Conservation (phyloP, 768 basidiomycete species). For the Artomyces pyxidatus region DNA sequence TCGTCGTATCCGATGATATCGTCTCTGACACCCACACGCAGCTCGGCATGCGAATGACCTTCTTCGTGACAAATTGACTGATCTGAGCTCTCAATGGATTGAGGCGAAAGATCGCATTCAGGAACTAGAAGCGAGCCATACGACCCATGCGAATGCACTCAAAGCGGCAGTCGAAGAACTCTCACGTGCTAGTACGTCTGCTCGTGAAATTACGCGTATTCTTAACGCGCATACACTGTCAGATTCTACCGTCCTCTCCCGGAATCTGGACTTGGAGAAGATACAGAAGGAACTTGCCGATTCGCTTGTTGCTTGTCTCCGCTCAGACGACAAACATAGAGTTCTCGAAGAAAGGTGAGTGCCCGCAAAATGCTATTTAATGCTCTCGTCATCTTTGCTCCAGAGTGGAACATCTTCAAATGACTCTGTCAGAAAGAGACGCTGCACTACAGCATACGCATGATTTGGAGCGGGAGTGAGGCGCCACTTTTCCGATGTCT, state of each 20-base stretch:
- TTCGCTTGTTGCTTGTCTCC: neutral
- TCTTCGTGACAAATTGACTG: slow-evolving; percentile 16
- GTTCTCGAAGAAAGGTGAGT: slow-evolving; percentile 8
- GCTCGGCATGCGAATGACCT: slow-evolving; percentile 17
- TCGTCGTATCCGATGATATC: neutral
- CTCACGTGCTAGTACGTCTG: slow-evolving; percentile 8
- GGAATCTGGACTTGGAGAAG: neutral
- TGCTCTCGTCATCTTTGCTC: too few species aligned
- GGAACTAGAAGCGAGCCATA: slow-evolving; percentile 1
- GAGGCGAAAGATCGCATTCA: slow-evolving; percentile 12
- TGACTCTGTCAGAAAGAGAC: neutral
- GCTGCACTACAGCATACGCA: neutral
- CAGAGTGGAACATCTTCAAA: neutral
- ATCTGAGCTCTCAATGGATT: slow-evolving; percentile 12
- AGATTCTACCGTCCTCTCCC: neutral
- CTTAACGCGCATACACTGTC: neutral
- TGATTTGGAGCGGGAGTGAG: neutral
- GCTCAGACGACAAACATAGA: neutral
- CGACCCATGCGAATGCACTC: slow-evolving; percentile 4
- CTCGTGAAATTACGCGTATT: neutral
- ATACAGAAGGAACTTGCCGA: neutral
- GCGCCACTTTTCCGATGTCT: neutral
- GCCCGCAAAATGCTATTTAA: neutral
- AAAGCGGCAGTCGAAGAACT: slow-evolving; percentile 8
- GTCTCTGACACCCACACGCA: neutral